Evolutionary conservation across 164 flowering plant species (phyloP).

Genomic region (Warburgia ugandensis): DNA sequence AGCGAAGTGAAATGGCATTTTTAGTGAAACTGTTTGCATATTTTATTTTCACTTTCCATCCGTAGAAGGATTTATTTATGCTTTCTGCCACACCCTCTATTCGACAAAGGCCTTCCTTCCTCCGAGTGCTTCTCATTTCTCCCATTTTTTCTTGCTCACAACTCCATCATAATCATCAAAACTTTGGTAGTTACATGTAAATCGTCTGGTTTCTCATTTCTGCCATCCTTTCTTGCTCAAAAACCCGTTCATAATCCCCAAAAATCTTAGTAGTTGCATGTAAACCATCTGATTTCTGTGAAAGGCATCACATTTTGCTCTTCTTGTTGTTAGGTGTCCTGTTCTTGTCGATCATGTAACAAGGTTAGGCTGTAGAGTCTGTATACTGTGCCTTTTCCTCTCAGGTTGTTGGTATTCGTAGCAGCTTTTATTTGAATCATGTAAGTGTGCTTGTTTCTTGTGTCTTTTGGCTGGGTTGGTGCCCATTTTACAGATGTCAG

Average conservation of each 20-base stretch:
- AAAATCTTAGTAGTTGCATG: too few relatives aligned
- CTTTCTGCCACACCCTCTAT: too few relatives aligned
- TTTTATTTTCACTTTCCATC: too few relatives aligned
- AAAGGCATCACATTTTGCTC: conserved; percentile 6
- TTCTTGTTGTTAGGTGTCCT: too few relatives aligned
- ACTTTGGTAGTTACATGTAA: background rate
- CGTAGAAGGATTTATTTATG: background rate
- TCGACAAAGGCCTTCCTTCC: too few relatives aligned
- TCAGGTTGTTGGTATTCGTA: conserved; percentile 6
- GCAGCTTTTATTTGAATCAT: conserved; percentile 20
- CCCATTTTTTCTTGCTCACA: background rate
- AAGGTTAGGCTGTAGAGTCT: conserved; percentile 3
- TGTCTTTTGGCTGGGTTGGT: conserved; percentile 8
- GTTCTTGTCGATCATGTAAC: conserved; percentile 24
- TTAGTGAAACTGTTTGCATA: too few relatives aligned
- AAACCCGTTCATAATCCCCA: too few relatives aligned
- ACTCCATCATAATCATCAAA: background rate
- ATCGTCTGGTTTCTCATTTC: background rate
- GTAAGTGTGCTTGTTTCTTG: conserved; percentile 16
- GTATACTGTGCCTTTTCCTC: conserved; percentile 2
- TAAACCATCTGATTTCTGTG: too few relatives aligned
- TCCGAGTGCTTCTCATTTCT: too few relatives aligned
- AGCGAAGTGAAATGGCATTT: too few relatives aligned
- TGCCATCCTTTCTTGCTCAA: background rate
- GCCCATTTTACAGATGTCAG: conserved; percentile 1